Percentiles rank a stretch among this genome's conserved stretches.
phyloP scores from a whole-genome alignment of 164 flowering plant species.

The Aristolochia contorta region DNA sequence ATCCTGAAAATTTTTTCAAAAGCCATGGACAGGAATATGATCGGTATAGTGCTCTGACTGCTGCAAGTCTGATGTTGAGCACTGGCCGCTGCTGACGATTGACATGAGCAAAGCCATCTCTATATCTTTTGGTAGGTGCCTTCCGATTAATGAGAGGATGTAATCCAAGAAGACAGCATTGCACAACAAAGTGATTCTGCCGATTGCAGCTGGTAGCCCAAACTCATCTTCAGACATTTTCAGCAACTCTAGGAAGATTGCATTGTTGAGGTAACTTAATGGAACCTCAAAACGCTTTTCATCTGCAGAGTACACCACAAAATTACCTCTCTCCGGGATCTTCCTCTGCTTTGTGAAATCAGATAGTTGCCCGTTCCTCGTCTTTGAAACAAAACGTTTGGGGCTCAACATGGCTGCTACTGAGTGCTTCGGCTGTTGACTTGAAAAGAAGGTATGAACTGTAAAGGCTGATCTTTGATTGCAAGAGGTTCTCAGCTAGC shows the following conservation, averaged over 20 bases:
- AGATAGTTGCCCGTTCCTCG: not conserved
- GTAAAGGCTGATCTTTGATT: no score
- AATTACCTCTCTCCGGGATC: conserved; percentile 10
- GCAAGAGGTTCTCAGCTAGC: no score
- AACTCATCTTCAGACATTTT: conserved; percentile 24
- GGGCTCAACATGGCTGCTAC: not conserved
- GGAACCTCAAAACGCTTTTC: conserved; percentile 16
- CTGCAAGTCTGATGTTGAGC: not conserved
- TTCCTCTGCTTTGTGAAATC: not conserved
- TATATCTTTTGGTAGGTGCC: not conserved
- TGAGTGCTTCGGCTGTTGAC: no score
- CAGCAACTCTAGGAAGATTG: conserved; percentile 20
- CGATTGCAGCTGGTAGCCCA: conserved; percentile 14
- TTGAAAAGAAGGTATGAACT: no score
- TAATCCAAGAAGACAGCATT: conserved; percentile 16
- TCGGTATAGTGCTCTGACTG: not conserved
- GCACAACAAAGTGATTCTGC: conserved; percentile 19
- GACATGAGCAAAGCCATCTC: conserved; percentile 16
- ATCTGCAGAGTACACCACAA: conserved; percentile 10
- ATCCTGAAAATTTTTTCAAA: no score
- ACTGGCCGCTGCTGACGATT: conserved; percentile 4
- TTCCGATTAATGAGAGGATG: conserved; percentile 7
- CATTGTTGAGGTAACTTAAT: conserved; percentile 11
- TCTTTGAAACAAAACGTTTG: not conserved
- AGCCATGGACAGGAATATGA: no score